Evolutionary conservation across 257 asterid genomes (phyloP).

Genomic region (Solanum ahanhuiri): DNA sequence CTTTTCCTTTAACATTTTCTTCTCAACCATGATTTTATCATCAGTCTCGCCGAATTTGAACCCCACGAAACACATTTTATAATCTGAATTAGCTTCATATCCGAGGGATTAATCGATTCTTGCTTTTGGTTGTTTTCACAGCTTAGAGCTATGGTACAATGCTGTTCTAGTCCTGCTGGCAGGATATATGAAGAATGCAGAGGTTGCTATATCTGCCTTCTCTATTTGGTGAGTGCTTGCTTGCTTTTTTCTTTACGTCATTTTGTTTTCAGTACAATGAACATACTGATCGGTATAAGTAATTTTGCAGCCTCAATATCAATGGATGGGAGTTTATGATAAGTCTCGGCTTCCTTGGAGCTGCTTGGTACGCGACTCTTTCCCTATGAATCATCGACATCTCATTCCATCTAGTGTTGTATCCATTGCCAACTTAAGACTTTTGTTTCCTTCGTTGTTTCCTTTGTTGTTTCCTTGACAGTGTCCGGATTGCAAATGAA

Average conservation of each 20-base stretch:
- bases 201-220: conserved; percentile 79
- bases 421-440: neutral
- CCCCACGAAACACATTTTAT: neutral
- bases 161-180: conserved; percentile 76
- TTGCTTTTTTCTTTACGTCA: neutral
- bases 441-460: neutral
- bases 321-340: conserved; percentile 83
- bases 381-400: neutral
- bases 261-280: neutral
- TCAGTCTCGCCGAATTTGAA: neutral
- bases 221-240: conserved; percentile 51
- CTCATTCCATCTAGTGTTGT: neutral
- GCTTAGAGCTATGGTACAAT: conserved; percentile 88
- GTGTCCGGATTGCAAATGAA: conserved; percentile 74
- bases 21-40: neutral
- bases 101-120: neutral
- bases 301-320: conserved; percentile 54
- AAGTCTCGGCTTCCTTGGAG: conserved; percentile 72
- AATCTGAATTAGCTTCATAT: neutral
- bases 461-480: conserved; percentile 3
- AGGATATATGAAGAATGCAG: conserved; percentile 82
- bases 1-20: neutral
- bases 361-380: conserved; percentile 46
- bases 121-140: conserved; percentile 6
- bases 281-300: neutral